These are phyloP conservation scores for Penicillium steckii DNA, from an alignment of 495 filamentous ascomycete species.

Conservation along the genomic window DNA sequence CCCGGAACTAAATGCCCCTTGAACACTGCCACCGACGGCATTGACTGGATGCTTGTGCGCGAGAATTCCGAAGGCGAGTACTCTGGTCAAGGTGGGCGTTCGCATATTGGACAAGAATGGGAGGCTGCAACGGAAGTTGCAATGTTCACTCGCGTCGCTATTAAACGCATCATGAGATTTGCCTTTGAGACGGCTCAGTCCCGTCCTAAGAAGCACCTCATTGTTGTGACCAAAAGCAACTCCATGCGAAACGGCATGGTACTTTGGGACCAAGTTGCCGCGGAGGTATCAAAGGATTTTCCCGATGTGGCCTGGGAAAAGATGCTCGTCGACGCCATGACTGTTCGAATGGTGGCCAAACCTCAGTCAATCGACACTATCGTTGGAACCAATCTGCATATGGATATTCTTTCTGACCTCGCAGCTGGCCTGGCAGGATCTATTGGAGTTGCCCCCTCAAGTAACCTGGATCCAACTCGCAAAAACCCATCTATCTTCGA, in stretches of 20 bases:
- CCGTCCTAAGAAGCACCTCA: conserved; percentile 41
- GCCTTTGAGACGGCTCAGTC: conserved; percentile 44
- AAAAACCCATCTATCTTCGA: conserved; percentile 59
- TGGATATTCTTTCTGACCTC: conserved; percentile 51
- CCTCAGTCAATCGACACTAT: conserved; percentile 49
- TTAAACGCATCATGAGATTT: conserved; percentile 50
- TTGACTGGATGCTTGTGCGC: conserved; percentile 51
- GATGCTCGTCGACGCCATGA: conserved; percentile 56
- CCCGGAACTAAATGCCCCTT: conserved; percentile 44
- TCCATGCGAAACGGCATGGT: conserved; percentile 52
- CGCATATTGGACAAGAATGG: conserved; percentile 42
- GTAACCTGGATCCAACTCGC: conserved; percentile 58
- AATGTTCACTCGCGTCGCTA: conserved; percentile 46
- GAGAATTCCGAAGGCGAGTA: conserved; percentile 55
- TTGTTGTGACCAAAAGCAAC: conserved; percentile 53
- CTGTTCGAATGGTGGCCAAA: conserved; percentile 46
- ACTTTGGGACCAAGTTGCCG: conserved; percentile 48
- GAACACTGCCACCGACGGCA: conserved; percentile 28
- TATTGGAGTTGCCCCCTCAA: conserved; percentile 52
- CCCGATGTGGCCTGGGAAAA: conserved; percentile 49
- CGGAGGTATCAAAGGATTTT: conserved; percentile 38
- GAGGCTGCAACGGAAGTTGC: conserved; percentile 47
- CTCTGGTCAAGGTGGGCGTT: conserved; percentile 47
- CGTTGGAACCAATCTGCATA: conserved; percentile 51
- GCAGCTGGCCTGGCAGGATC: conserved; percentile 49